Evolutionary conservation across 2,329 filamentous ascomycete genomes (phyloP), one percentile per base, ranked within the genome.

Genomic region (Gaeumannomyces sp.): DNA sequence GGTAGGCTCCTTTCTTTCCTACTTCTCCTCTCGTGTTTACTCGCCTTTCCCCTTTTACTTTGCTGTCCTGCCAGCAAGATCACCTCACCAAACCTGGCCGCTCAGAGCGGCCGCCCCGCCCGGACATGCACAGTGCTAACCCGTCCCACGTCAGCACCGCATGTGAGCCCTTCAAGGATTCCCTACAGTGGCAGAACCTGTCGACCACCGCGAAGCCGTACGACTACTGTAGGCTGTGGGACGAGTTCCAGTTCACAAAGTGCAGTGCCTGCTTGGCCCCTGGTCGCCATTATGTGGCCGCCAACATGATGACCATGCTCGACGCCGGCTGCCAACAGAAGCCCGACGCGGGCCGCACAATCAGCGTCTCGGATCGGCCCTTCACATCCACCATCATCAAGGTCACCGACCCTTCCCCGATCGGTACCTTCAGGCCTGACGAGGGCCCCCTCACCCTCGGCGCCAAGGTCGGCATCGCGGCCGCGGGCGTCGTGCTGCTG

Each of bases 381-480:
- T 89, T 89, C 72, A 83, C 83, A 2, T 73, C 70, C 13, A 72
- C 76, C 0, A 65, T 69, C 0, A 78, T 86, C 57, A 82, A 81
- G 66, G 77, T 85, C 64, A 85, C 84, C 2, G 75, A 76, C 0
- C 83, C 85, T 0, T 75, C 79, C 0, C 74, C 79, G 0, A 75
- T 75, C 0, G 72, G 73, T 0, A 74, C 75, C 0, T 72, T 80
- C n/a, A 67, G 77, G 57, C 75, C 77, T 0, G 72, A 77, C 35
- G 79, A 80, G 70, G 80, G 81, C 0, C 77, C 83, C 0, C 71
- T 89, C 10, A 79, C 74, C 2, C 75, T 87, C 1, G 83, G 81
- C 5, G 82, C 78, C 16, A 84, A 85, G 64, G 84, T 87, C 0
- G 86, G 85, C 67, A 83, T 89, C 63, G 83, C 80, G 19, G 76